A percentile compares a stretch with the other conserved stretches of the same genome.
Evolutionary conservation across 345 rosid species (phyloP).

Genomic region (Brassica cretica): DNA sequence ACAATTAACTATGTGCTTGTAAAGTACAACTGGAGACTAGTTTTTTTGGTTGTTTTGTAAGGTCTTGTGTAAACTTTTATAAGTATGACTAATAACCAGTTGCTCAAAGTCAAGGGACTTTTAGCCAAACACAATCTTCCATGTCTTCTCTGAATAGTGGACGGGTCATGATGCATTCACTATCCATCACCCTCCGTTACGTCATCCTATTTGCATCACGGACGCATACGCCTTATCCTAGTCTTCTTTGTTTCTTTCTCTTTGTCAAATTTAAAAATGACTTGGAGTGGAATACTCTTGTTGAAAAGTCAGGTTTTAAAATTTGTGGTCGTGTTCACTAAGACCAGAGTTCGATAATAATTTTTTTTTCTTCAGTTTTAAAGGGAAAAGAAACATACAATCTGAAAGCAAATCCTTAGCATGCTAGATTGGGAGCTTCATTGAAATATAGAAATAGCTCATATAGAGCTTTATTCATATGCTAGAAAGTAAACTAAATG

Average conservation of each 20-base stretch:
- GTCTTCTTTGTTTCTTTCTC: background rate
- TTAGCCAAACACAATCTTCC: slow-evolving; percentile 17
- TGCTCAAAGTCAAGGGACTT: slow-evolving; percentile 26
- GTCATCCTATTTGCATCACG: slow-evolving; percentile 29
- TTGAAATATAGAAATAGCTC: background rate
- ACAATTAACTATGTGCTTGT: background rate
- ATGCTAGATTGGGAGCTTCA: background rate
- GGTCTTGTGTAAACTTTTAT: background rate
- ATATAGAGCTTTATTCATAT: background rate
- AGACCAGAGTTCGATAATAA: background rate
- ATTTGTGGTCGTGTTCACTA: background rate
- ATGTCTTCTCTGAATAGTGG: slow-evolving; percentile 15
- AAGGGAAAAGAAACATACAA: background rate
- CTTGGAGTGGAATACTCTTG: slow-evolving; percentile 8
- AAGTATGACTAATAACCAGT: slow-evolving; percentile 11
- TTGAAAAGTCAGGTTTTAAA: slow-evolving; percentile 1
- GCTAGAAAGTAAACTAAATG: background rate
- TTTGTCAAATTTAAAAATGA: background rate
- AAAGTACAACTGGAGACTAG: background rate
- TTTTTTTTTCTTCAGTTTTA: background rate
- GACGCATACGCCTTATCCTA: background rate
- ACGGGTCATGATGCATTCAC: slow-evolving; percentile 1
- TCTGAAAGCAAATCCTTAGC: background rate
- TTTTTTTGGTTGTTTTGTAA: background rate
- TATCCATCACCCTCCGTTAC: slow-evolving; percentile 11